Evolutionary conservation across 805 yeast genomes (phyloP), one percentile per base, ranked within the genome.

Genomic region (Starmerella ratchasimensis): DNA sequence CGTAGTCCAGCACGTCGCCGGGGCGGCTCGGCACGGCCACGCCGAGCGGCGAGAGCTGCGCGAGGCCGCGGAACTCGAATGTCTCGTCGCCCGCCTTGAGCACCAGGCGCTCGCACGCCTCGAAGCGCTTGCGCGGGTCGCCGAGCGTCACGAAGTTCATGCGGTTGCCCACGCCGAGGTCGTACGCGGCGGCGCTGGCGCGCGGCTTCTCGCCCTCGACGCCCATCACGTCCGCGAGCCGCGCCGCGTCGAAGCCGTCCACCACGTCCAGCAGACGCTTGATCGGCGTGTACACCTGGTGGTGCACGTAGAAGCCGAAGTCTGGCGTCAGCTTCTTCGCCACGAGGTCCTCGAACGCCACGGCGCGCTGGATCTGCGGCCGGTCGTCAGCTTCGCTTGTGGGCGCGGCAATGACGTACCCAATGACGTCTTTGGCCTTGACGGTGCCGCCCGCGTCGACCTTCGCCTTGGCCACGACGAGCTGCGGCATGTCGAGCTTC

Each of bases 281-380:
- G 8, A 90, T 75, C 3, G 96, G 96, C 2, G 93, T 84, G 51
- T 80, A 73, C 8, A 90, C 70, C 59, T 90, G 99, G 56, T 83
- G 80, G 47, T 77, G 90, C 48, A 88, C 63, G 56, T 90, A 90
- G 54, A 71, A 86, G 28, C 64, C 67, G 1, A 80, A 68, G 58
- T 90, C 98, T 1, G 90, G 83, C 43, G 58, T 63, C 42, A 76
- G 68, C 3, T 60, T 59, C 7, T 66, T 62, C 37, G 69, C 71
- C 24, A 36, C 43, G 6, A 84, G 69, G 50, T 88, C 96, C 47
- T 71, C 75, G 37, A 82, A 64, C 0, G 95, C 74, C 42, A 81
- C 70, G 0, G 98, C 94, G 39, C 96, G 68, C 42, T 80, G 88
- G 0, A 93, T 88, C 8, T 72, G 71, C 1, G 70, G 42, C 35